Evolutionary conservation across 805 yeast genomes (phyloP).

Genomic region (Candida ulmi): DNA sequence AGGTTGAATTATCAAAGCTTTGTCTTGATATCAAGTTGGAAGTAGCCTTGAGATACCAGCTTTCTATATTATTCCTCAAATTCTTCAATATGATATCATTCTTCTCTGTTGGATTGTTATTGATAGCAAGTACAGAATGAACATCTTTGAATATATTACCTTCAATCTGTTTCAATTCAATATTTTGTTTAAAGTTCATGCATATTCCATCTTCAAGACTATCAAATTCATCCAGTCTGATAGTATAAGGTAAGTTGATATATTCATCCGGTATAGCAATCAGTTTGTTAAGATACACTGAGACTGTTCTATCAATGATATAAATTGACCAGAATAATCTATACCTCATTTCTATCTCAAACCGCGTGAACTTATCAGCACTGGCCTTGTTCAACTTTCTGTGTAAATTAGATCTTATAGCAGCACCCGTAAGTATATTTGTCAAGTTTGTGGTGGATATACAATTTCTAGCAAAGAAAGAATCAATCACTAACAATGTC

Average conservation of each 20-base stretch:
- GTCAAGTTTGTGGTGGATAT: constrained; percentile 48
- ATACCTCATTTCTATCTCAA: constrained; percentile 34
- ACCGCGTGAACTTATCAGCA: constrained; percentile 11
- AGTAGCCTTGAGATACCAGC: constrained; percentile 28
- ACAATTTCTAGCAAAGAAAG: constrained; percentile 50
- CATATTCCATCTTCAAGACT: constrained; percentile 35
- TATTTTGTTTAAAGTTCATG: constrained; percentile 33
- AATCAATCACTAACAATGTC: constrained; percentile 43
- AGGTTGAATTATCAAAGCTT: constrained; percentile 1
- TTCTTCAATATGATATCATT: constrained; percentile 10
- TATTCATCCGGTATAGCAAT: constrained; percentile 45
- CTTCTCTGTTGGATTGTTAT: constrained; percentile 8
- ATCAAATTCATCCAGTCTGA: constrained; percentile 25
- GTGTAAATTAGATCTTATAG: constrained; percentile 42
- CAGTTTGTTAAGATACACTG: constrained; percentile 47
- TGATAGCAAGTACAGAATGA: constrained; percentile 40
- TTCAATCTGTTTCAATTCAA: constrained; percentile 42
- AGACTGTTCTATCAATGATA: constrained; percentile 41
- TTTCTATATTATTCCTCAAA: constrained; percentile 23
- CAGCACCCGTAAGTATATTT: constrained; percentile 41
- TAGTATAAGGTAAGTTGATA: constrained; percentile 42
- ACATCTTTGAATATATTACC: constrained; percentile 41
- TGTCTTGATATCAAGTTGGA: constrained; percentile 2
- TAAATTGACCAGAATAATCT: constrained; percentile 46
- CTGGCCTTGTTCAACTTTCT: constrained; percentile 25